These are phyloP conservation scores for Pythium dissotocum DNA, from an alignment of 352 stramenopile genomes.

Conservation along the genomic window DNA sequence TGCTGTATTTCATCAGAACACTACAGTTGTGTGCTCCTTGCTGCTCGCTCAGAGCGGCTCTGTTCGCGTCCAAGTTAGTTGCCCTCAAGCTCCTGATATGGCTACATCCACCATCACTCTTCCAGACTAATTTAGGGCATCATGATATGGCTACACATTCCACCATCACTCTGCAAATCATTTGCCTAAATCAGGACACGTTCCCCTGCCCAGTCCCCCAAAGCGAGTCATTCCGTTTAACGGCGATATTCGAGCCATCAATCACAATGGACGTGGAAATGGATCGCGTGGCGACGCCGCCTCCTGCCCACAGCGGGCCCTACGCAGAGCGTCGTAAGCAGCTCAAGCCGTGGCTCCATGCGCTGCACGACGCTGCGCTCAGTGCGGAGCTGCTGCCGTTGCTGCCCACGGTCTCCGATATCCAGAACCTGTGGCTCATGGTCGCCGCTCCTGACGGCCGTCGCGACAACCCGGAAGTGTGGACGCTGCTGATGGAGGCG, in stretches of 20 bases:
- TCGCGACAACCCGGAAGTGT: constrained; percentile 16
- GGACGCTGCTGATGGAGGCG: constrained; percentile 18
- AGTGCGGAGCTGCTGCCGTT: neutral
- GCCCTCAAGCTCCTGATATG: neutral
- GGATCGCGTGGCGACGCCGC: neutral
- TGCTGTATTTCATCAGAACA: too few species aligned
- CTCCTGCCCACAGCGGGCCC: neutral
- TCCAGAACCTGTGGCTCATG: constrained; percentile 3
- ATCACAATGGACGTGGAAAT: neutral
- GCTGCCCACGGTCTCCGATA: constrained; percentile 23
- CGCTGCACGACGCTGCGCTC: constrained; percentile 5
- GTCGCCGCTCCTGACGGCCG: neutral
- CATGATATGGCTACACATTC: neutral
- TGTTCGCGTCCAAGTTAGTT: too few species aligned
- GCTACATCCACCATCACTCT: neutral
- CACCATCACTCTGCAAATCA: neutral
- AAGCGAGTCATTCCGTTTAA: neutral
- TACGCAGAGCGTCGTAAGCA: neutral
- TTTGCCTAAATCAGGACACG: neutral
- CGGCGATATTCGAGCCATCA: neutral
- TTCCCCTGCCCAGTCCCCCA: neutral
- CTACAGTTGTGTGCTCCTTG: too few species aligned
- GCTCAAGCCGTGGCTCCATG: constrained; percentile 22
- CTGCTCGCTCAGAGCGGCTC: too few species aligned
- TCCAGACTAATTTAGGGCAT: neutral